These are phyloP conservation scores for Curvularia eragrostidis DNA, from an alignment of 2,329 filamentous ascomycete genomes.

Conservation along the genomic window DNA sequence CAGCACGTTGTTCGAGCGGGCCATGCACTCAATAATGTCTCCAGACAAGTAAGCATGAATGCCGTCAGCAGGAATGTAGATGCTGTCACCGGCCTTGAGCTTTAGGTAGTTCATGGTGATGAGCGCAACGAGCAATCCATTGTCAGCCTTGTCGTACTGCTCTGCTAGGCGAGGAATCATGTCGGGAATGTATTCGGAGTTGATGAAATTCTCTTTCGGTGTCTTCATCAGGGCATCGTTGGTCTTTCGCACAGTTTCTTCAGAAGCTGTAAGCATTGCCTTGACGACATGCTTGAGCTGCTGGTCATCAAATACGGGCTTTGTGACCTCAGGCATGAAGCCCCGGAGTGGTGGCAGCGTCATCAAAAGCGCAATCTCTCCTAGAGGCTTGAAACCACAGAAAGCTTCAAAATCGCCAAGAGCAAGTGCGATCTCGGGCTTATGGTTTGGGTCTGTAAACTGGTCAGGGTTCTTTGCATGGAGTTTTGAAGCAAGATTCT, in stretches of 20 bases:
- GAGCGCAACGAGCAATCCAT: slow-evolving; percentile 71
- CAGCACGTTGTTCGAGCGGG: slow-evolving; percentile 75
- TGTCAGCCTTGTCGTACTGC: slow-evolving; percentile 70
- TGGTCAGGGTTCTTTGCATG: slow-evolving; percentile 69
- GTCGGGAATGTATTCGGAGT: slow-evolving; percentile 66
- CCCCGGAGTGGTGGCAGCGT: slow-evolving; percentile 60
- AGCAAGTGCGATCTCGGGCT: slow-evolving; percentile 79
- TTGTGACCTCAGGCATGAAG: slow-evolving; percentile 58
- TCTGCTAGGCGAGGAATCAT: slow-evolving; percentile 68
- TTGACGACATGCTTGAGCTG: slow-evolving; percentile 64
- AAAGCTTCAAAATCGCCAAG: slow-evolving; percentile 77
- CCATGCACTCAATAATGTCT: slow-evolving; percentile 82
- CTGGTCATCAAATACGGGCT: slow-evolving; percentile 62
- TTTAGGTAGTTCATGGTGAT: slow-evolving; percentile 77
- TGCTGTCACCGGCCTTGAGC: slow-evolving; percentile 68
- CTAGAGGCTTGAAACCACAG: slow-evolving; percentile 73
- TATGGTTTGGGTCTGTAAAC: slow-evolving; percentile 77
- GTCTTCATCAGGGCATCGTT: slow-evolving; percentile 60
- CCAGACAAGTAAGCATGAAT: slow-evolving; percentile 77
- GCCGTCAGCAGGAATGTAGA: slow-evolving; percentile 75
- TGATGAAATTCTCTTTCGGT: slow-evolving; percentile 58
- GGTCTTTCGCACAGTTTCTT: slow-evolving; percentile 60
- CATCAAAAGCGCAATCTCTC: slow-evolving; percentile 66
- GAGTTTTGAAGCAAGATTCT: slow-evolving; percentile 67
- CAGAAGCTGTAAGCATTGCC: slow-evolving; percentile 62